Percentiles rank a stretch among this genome's conserved stretches.
phyloP scores from a whole-genome alignment of 352 stramenopile species.

The Globisporangium paroecandrum region DNA sequence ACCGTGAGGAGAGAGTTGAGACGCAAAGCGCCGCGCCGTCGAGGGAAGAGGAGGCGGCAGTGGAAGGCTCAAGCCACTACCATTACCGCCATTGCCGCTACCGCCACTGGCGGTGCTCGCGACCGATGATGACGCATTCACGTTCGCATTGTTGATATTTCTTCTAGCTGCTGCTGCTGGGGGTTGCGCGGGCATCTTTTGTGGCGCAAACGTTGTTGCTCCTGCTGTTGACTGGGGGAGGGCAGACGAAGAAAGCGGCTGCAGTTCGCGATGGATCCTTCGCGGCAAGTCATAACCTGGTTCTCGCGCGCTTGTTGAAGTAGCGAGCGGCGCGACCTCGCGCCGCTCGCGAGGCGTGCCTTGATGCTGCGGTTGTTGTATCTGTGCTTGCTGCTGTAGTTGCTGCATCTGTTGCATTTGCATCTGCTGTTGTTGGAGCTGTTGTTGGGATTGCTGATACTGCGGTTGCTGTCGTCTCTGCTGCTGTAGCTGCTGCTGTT shows the following conservation, averaged over 20 bases:
- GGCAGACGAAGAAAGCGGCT: neutral
- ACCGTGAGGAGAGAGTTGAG: neutral
- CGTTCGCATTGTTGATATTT: neutral
- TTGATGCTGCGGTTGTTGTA: neutral
- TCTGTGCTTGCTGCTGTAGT: neutral
- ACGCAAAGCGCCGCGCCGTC: constrained; percentile 12
- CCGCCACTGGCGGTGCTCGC: neutral
- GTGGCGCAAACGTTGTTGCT: neutral
- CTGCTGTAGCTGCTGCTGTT: constrained; percentile 27
- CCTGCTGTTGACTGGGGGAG: neutral
- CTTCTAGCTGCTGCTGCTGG: constrained; percentile 1
- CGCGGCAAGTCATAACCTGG: constrained; percentile 21
- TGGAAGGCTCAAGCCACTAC: constrained; percentile 6
- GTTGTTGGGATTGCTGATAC: neutral
- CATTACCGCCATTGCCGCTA: neutral
- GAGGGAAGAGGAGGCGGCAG: constrained; percentile 14
- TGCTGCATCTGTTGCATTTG: neutral
- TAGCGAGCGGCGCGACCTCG: constrained; percentile 1
- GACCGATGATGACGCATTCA: neutral
- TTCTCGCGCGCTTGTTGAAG: constrained; percentile 19
- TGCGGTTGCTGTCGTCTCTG: neutral
- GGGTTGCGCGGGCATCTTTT: neutral
- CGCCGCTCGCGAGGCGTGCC: neutral
- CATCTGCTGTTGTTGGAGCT: constrained; percentile 8
- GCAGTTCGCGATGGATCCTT: constrained; percentile 40